These are phyloP conservation scores for Melaleuca quinquenervia DNA, from an alignment of 345 rosid species.

Conservation along the genomic window DNA sequence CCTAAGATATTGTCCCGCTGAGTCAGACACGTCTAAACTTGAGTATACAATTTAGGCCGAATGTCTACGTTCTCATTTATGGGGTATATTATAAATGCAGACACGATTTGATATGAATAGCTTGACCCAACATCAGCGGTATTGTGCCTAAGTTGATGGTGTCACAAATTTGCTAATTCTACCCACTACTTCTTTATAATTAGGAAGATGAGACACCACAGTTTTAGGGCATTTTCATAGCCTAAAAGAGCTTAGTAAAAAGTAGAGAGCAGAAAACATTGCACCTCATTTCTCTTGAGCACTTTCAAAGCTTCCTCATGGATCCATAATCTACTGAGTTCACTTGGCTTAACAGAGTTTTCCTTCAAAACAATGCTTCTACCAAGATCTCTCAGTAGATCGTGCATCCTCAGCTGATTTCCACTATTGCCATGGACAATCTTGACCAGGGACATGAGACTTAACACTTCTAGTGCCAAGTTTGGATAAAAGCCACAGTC, in stretches of 20 bases:
- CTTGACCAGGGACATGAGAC: background rate
- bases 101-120: background rate
- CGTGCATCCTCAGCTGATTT: background rate
- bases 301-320: background rate
- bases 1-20: background rate
- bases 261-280: background rate
- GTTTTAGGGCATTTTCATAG: background rate
- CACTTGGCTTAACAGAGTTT: background rate
- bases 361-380: background rate
- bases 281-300: background rate
- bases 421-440: background rate
- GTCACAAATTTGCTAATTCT: background rate
- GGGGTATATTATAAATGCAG: background rate
- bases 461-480: background rate
- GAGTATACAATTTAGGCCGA: background rate
- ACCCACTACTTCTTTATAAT: too few species aligned
- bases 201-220: background rate
- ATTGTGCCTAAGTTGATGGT: background rate
- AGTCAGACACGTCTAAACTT: background rate
- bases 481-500: background rate
- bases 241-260: background rate
- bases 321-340: background rate
- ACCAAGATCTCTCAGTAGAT: background rate
- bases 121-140: background rate
- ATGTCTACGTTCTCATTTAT: background rate